Conservation (phyloP, 1,284 basidiomycete genomes). For the Somion occarium region DNA sequence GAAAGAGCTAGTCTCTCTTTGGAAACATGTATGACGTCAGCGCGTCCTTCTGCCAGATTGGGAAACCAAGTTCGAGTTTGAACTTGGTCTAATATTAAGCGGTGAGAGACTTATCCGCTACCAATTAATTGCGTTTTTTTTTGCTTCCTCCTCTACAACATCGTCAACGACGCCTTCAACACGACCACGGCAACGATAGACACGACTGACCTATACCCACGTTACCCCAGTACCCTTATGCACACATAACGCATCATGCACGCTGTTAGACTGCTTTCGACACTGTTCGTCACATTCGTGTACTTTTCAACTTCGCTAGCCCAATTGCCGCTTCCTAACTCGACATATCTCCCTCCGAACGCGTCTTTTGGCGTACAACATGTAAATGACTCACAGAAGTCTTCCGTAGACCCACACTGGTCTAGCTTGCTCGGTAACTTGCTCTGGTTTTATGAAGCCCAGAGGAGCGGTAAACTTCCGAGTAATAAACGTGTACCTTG, state of each 20-base stretch:
- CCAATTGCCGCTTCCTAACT: conserved; percentile 59
- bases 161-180: neutral
- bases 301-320: conserved; percentile 21
- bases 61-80: neutral
- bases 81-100: neutral
- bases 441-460: conserved; percentile 89
- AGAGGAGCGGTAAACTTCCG: conserved; percentile 76
- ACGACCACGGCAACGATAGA: neutral
- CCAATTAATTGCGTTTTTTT: too few relatives aligned
- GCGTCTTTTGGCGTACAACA: conserved; percentile 50
- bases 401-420: conserved; percentile 74
- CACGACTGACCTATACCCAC: neutral
- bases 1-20: neutral
- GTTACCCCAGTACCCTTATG: neutral
- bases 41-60: neutral
- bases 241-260: neutral
- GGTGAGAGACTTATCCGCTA: neutral
- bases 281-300: neutral
- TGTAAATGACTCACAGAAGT: conserved; percentile 34
- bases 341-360: conserved; percentile 61
- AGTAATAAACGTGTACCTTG: conserved; percentile 73
- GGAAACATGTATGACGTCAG: neutral
- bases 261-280: neutral
- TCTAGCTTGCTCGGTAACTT: conserved; percentile 72
- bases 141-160: neutral